Conservation (phyloP, 257 asterid genomes). For the Linaria vulgaris region DNA sequence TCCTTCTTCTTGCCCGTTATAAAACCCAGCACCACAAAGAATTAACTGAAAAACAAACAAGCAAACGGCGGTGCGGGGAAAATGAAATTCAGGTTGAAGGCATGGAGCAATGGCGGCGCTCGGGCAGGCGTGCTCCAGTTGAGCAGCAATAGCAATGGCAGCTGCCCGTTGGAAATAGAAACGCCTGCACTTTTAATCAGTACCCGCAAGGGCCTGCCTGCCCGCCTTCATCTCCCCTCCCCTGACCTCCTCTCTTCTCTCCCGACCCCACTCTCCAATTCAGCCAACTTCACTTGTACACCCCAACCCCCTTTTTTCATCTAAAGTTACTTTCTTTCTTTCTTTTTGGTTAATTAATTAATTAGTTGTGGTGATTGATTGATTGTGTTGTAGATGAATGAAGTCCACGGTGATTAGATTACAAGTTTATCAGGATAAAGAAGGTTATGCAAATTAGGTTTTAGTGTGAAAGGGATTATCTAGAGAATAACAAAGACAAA, state of each 20-base stretch:
- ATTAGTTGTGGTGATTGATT: too few relatives aligned
- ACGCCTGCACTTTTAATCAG: constrained; percentile 86
- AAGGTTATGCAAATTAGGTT: not conserved
- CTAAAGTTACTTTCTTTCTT: too few relatives aligned
- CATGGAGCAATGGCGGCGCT: constrained; percentile 55
- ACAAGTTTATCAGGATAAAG: not conserved
- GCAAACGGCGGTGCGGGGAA: constrained; percentile 8
- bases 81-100: constrained; percentile 73
- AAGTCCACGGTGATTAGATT: too few relatives aligned
- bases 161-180: constrained; percentile 61
- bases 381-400: too few relatives aligned
- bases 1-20: too few relatives aligned
- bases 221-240: constrained; percentile 69
- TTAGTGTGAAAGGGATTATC: not conserved
- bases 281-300: constrained; percentile 87
- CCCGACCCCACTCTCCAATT: constrained; percentile 75
- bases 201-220: constrained; percentile 87
- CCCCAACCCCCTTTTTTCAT: not conserved
- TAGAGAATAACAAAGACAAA: not conserved
- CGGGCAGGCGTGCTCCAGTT: constrained; percentile 70
- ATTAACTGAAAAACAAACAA: not conserved
- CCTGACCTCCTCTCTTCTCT: constrained; percentile 88
- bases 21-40: too few relatives aligned
- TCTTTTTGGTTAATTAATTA: too few relatives aligned
- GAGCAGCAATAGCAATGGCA: too few relatives aligned